phyloP scores from a whole-genome alignment of 768 basidiomycete species.

The Termitomyces sp. region DNA sequence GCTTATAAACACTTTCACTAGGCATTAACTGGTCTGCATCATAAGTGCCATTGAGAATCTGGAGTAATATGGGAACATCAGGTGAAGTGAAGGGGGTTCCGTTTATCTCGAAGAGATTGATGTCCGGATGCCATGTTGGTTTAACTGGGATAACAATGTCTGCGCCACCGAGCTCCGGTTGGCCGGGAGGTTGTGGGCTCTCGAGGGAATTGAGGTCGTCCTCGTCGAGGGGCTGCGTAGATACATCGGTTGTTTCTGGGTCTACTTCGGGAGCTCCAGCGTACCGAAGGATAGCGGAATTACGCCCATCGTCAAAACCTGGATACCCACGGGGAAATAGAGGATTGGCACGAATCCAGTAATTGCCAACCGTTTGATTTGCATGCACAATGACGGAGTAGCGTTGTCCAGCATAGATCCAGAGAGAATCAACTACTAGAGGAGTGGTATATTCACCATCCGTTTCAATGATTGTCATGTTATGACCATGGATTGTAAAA shows the following conservation, averaged over 20 bases:
- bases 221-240: not conserved
- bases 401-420: conserved; percentile 15
- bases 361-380: conserved; percentile 40
- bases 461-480: conserved; percentile 45
- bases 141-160: not conserved
- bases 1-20: not conserved
- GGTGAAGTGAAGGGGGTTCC: not conserved
- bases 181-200: not conserved
- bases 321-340: not conserved
- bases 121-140: too few relatives aligned
- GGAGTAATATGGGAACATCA: not conserved
- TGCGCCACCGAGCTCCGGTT: not conserved
- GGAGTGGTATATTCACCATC: conserved; percentile 42
- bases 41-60: not conserved
- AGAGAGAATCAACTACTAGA: conserved; percentile 35
- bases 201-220: too few relatives aligned
- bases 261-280: not conserved
- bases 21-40: not conserved
- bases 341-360: conserved; percentile 39
- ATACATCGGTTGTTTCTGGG: not conserved
- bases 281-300: not conserved
- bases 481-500: conserved; percentile 44
- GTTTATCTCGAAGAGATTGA: not conserved
- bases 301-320: not conserved
- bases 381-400: conserved; percentile 38